These are phyloP conservation scores for Phaseolus lunatus DNA, from an alignment of 306 rosid species.

Conservation along the genomic window DNA sequence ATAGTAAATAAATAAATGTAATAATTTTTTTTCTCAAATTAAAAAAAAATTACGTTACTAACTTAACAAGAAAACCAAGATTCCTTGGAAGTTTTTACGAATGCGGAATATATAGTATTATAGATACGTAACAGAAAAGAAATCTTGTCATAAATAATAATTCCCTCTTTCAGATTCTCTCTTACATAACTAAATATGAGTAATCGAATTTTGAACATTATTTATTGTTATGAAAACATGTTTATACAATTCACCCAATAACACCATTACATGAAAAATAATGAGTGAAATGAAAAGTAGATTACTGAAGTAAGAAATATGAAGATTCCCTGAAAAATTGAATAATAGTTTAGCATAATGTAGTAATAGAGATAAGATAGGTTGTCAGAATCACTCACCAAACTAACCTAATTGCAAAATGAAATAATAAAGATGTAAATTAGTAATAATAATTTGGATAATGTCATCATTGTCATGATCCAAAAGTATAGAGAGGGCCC, in stretches of 20 bases:
- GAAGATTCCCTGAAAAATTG: slow-evolving; percentile 27
- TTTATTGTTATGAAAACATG: too few species aligned
- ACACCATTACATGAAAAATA: background rate
- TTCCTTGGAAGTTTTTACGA: too few species aligned
- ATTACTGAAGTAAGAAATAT: background rate
- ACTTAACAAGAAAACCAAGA: too few species aligned
- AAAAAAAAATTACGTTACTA: too few species aligned
- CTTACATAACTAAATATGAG: background rate
- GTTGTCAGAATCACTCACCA: slow-evolving; percentile 5
- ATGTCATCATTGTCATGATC: slow-evolving; percentile 47
- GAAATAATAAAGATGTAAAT: background rate
- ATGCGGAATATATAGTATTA: too few species aligned
- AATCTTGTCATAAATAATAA: background rate
- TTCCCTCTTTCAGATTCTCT: background rate
- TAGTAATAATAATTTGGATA: slow-evolving; percentile 37
- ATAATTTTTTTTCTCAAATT: too few species aligned
- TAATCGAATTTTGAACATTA: background rate
- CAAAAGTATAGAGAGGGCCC: slow-evolving; percentile 39
- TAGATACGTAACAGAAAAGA: background rate
- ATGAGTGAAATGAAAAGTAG: background rate
- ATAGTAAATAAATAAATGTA: too few species aligned
- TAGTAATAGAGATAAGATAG: slow-evolving; percentile 40
- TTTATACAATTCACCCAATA: background rate
- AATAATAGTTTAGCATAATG: background rate
- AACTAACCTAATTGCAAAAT: slow-evolving; percentile 31